Evolutionary conservation across 352 stramenopile genomes (phyloP), one percentile per base, ranked within the genome.

Genomic region (Phytophthora meadii): DNA sequence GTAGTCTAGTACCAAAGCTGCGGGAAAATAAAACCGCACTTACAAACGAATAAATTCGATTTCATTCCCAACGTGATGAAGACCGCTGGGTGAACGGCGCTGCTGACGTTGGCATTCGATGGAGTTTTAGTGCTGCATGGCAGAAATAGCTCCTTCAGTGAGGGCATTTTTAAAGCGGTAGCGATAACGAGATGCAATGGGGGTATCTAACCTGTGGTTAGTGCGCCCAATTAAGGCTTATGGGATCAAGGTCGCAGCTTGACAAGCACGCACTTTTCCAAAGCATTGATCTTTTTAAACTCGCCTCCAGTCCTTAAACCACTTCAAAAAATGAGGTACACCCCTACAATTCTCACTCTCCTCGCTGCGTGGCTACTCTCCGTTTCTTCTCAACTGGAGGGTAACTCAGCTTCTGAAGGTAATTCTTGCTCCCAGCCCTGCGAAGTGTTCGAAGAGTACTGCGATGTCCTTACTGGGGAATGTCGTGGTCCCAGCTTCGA

Each of bases 401-500:
- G 56, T 19, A 61, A 51, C 44, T 61, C 42, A 3, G 44, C 60
- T 51, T 51, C 30, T 10, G 32, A 11, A 4, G n/a, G 34, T 7
- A 46, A 19, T 9, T 22, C 51, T 12, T 74, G 66, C 54, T 39
- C 56, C 15, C 5, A 56, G 40, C 9, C 44, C 15, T 81, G 73
- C 10, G 53, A 70, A 10, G 32, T 11, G 4, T 27, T 58, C 15
- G 65, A 67, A 42, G 58, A 77, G 52, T 75, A 70, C 61, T 81
- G 73, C 49, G 69, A 74, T 7, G 25, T 28, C 46, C 57, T 28
- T 32, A 63, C 51, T 27, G 52, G 61, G 8, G 36, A 42, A 25
- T 63, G 51, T 11, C 61, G 61, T 4, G 61, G 53, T 4, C 53
- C 61, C 24, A 54, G 17, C 19, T 69, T 59, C 39, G 53, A 51